Percentiles rank a stretch among this genome's conserved stretches.
These are phyloP conservation scores for Clitopilus passeckerianus DNA, from an alignment of 768 basidiomycete genomes.

Conservation along the genomic window DNA sequence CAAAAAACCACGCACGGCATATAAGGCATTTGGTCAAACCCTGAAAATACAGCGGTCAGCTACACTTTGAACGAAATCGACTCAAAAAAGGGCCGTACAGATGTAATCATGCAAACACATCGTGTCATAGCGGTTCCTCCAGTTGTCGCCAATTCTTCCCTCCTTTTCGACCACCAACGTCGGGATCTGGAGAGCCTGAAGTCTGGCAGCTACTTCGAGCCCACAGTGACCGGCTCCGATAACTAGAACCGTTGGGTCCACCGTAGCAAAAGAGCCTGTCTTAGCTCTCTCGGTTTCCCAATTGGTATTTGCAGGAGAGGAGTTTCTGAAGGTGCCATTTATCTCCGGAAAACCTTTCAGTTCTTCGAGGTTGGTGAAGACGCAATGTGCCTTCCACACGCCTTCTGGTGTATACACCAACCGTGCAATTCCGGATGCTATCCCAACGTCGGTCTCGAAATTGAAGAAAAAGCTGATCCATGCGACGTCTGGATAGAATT, in stretches of 20 bases:
- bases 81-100: conserved; percentile 35
- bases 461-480: conserved; percentile 56
- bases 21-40: conserved; percentile 57
- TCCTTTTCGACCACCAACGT: conserved; percentile 62
- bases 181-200: conserved; percentile 45
- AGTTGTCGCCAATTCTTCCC: conserved; percentile 54
- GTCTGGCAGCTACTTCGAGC: conserved; percentile 54
- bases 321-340: conserved; percentile 39
- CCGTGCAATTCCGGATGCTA: conserved; percentile 46
- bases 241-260: conserved; percentile 42
- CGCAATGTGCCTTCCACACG: conserved; percentile 55
- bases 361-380: conserved; percentile 56
- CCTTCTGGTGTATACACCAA: conserved; percentile 39
- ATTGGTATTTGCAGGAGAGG: conserved; percentile 41
- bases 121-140: conserved; percentile 64
- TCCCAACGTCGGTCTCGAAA: conserved; percentile 48
- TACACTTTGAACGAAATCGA: conserved; percentile 10
- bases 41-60: conserved; percentile 15
- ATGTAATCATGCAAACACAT: conserved; percentile 65
- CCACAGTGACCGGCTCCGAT: conserved; percentile 68
- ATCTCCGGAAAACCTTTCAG: conserved; percentile 49
- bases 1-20: conserved; percentile 37
- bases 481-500: conserved; percentile 43
- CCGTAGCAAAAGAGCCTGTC: conserved; percentile 40
- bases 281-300: conserved; percentile 45